Evolutionary conservation across 305 asterid species (phyloP), one percentile per base, ranked within the genome.

Genomic region (Striga hermonthica): DNA sequence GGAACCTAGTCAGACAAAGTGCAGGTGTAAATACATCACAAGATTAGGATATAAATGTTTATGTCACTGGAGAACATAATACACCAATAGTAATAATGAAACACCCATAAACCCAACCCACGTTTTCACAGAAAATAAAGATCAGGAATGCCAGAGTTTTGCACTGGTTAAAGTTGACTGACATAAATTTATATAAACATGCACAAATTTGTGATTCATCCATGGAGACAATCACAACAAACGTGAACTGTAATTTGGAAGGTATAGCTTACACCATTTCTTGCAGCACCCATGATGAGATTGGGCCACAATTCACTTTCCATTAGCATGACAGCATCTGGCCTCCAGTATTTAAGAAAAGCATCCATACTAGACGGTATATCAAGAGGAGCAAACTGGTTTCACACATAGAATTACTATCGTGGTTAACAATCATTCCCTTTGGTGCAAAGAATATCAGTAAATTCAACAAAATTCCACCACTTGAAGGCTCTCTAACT

Each of bases 241-340:
- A 56, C 55, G 3, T 43, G 53, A 59, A 39, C 3, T 36, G 56
- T 28, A 43, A 38, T 65, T 65, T 67, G 73, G 70, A 66, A 61
- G 57, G 57, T 64, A 65, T 45, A 62, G 72, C 88, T 77, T 80
- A 93, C 97, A 54, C 89, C 82, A 64, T 79, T 72, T 70, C 73
- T 77, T 62, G 91, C 85, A 72, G 96, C 95, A 54, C 82, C 76
- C 79, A 90, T 84, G 16, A 92, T 76, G 81, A 92, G 90, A 84
- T 87, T 92, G 45, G 97, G 97, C 97, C 94, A 92, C 65, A 89
- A 77, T 77, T 92, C 97, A 73, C 88, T 92, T 78, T 92, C 97
- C 78, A 93, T 77, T 34, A 92, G 84, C 71, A 92, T 64, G 72
- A 90, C 76, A 65, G 86, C 88, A 74, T 70, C 77, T 65, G 98